A percentile compares a stretch with the other conserved stretches of the same genome.
These are phyloP conservation scores for Vitis hybrid DNA, from an alignment of 177 flowering plant species.

Conservation along the genomic window DNA sequence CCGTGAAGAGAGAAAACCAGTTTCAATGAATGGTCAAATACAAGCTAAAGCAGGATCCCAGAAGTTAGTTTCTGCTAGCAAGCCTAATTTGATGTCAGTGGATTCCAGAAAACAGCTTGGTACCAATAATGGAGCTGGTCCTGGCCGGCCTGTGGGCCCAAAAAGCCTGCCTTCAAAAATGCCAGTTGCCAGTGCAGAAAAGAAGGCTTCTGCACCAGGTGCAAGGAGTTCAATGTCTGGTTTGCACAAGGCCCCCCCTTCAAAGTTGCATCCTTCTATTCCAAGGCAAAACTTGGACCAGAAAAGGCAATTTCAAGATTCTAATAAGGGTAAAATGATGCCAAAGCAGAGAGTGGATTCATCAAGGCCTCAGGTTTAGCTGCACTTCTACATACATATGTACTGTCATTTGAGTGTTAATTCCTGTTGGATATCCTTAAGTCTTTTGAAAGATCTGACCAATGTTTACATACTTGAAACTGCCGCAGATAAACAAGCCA, in stretches of 20 bases:
- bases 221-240: conserved; percentile 26
- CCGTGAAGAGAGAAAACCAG: conserved; percentile 41
- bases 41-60: conserved; percentile 28
- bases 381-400: not conserved
- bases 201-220: conserved; percentile 31
- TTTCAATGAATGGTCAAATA: conserved; percentile 27
- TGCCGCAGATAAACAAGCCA: conserved; percentile 32
- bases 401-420: not conserved
- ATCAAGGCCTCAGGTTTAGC: conserved; percentile 58
- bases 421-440: not conserved
- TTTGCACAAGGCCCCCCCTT: conserved; percentile 35
- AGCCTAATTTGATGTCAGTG: conserved; percentile 24
- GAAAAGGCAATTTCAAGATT: conserved; percentile 30
- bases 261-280: conserved; percentile 33
- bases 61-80: conserved; percentile 34
- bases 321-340: conserved; percentile 33
- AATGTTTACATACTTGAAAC: not conserved
- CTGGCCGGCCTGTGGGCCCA: conserved; percentile 58
- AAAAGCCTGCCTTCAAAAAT: conserved; percentile 37
- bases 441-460: not conserved
- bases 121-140: conserved; percentile 54
- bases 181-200: conserved; percentile 22
- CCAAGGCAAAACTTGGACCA: conserved; percentile 39
- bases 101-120: conserved; percentile 51
- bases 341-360: conserved; percentile 37